phyloP scores from a whole-genome alignment of 257 asterid genomes.

The Cynanchum wilfordii region DNA sequence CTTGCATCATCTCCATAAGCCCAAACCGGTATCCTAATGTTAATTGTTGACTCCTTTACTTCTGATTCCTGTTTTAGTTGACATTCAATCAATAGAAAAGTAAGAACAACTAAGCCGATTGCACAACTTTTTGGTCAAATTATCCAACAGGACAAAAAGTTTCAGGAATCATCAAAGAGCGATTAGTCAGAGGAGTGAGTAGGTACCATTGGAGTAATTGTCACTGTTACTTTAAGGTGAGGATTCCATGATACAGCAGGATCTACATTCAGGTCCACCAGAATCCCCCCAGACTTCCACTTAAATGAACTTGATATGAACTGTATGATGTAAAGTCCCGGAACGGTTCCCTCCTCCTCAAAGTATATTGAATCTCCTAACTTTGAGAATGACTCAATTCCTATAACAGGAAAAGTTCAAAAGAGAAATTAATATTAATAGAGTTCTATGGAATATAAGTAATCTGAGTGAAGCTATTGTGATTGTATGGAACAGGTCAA shows the following conservation, averaged over 20 bases:
- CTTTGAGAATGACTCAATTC: slow-evolving; percentile 85
- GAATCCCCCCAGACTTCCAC: slow-evolving; percentile 53
- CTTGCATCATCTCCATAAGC: background rate
- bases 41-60: slow-evolving; percentile 1
- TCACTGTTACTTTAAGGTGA: slow-evolving; percentile 11
- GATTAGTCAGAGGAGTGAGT: background rate
- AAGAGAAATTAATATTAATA: background rate
- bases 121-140: too few relatives aligned
- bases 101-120: background rate
- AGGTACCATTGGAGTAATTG: slow-evolving; percentile 8
- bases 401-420: slow-evolving; percentile 21
- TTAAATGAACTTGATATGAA: slow-evolving; percentile 65
- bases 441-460: background rate
- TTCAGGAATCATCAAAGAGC: background rate
- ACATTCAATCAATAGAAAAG: background rate
- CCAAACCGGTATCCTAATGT: slow-evolving; percentile 12
- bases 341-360: slow-evolving; percentile 43
- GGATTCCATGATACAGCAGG: slow-evolving; percentile 64
- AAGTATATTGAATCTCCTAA: slow-evolving; percentile 92
- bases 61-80: background rate
- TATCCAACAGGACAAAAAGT: too few relatives aligned
- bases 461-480: background rate
- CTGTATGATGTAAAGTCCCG: slow-evolving; percentile 67
- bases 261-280: slow-evolving; percentile 43
- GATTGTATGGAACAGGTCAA: background rate